Evolutionary conservation across 805 yeast species (phyloP).

Genomic region (Candida silvicultrix): DNA sequence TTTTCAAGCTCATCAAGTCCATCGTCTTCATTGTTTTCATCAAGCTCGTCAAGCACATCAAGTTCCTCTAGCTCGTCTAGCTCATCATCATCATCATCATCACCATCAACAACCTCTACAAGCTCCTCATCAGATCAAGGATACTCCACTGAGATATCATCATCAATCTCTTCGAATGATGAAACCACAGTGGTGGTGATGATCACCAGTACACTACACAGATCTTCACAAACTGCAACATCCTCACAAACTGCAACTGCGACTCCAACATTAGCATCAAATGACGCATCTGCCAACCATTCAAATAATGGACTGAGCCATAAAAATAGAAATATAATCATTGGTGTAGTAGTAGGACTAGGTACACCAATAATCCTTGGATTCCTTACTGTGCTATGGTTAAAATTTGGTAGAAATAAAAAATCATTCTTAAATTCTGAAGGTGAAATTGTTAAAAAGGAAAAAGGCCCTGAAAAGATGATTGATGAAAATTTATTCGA

Average conservation of each 20-base stretch:
- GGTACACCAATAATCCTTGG: constrained; percentile 49
- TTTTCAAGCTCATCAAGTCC: neutral
- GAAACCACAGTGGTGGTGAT: constrained; percentile 9
- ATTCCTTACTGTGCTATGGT: constrained; percentile 6
- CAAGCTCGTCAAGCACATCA: neutral
- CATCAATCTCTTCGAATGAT: neutral
- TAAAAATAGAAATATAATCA: constrained; percentile 43
- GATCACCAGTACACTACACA: constrained; percentile 14
- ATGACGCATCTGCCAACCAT: constrained; percentile 1
- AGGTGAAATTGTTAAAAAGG: constrained; percentile 18
- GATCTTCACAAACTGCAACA: constrained; percentile 22
- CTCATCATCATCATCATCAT: neutral
- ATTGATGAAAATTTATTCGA: constrained; percentile 21
- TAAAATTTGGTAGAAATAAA: constrained; percentile 8
- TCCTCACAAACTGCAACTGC: constrained; percentile 21
- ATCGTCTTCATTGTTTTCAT: neutral
- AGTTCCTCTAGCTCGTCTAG: neutral
- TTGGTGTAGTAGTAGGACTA: constrained; percentile 66
- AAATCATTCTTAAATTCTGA: constrained; percentile 20
- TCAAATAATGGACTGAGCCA: constrained; percentile 34
- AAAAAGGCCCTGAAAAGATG: constrained; percentile 17
- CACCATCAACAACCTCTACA: neutral
- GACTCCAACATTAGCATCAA: constrained; percentile 12
- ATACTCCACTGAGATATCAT: constrained; percentile 1
- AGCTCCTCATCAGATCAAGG: neutral